A percentile compares a stretch with the other conserved stretches of the same genome.
Conservation (phyloP, 371 early-diverging fungal species). For the Zychaea mexicana region DNA sequence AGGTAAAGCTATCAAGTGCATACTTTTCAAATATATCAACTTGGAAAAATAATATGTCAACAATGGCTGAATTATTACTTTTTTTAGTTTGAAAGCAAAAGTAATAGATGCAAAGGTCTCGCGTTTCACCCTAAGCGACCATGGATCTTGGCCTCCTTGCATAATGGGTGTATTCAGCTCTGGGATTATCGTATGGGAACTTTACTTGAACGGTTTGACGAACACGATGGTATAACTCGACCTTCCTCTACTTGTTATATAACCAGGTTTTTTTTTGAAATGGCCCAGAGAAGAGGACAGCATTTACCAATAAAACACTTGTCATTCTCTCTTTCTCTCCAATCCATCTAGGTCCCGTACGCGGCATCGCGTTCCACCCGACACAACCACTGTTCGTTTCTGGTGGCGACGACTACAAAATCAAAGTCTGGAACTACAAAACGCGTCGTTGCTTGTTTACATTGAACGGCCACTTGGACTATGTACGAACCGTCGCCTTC, state of each 20-base stretch:
- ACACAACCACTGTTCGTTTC: conserved; percentile 97
- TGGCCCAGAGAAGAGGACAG: no score
- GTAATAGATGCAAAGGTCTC: conserved; percentile 96
- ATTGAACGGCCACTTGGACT: conserved; percentile 98
- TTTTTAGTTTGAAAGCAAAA: conserved; percentile 93
- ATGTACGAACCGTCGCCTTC: conserved; percentile 97
- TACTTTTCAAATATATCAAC: no score
- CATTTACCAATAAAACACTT: no score
- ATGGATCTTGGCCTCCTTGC: conserved; percentile 95
- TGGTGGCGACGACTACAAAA: conserved; percentile 99
- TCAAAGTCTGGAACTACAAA: conserved; percentile 99
- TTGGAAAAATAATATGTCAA: no score
- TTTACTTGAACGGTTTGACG: conserved; percentile 94
- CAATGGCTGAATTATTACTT: background rate
- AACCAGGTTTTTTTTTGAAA: no score
- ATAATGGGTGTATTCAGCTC: conserved; percentile 97
- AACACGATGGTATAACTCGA: conserved; percentile 91
- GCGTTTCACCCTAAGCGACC: conserved; percentile 98
- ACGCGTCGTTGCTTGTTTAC: conserved; percentile 93
- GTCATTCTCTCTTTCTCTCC: background rate
- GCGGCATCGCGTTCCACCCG: conserved; percentile 97
- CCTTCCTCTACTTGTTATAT: background rate
- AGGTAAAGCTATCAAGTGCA: conserved; percentile 60
- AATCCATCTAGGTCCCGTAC: conserved; percentile 85
- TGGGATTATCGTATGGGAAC: conserved; percentile 99